Evolutionary conservation across 345 rosid genomes (phyloP).

Genomic region (Corchorus olitorius): DNA sequence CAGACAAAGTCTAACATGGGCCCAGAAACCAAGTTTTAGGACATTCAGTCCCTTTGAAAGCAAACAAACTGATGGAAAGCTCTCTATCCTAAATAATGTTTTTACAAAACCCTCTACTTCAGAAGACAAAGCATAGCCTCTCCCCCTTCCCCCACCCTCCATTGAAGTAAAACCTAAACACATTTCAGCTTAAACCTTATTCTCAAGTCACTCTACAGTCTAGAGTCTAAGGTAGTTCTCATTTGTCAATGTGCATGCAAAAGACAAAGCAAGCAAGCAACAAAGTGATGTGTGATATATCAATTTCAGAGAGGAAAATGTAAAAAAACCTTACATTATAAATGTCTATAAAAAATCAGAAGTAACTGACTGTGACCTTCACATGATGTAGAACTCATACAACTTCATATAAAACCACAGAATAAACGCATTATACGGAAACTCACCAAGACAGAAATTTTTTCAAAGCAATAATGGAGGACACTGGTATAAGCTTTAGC

Average conservation of each 20-base stretch:
- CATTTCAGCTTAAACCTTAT: neutral
- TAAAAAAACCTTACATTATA: neutral
- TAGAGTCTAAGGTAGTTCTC: neutral
- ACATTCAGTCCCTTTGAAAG: neutral
- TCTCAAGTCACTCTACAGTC: neutral
- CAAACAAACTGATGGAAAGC: neutral
- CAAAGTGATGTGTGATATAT: neutral
- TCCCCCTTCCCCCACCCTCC: neutral
- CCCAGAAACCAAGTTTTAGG: neutral
- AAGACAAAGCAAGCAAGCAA: neutral
- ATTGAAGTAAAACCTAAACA: too few relatives aligned
- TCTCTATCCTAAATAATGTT: neutral
- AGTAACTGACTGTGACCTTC: neutral
- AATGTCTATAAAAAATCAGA: neutral
- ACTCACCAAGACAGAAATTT: neutral
- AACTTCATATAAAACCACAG: neutral
- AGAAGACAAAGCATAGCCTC: neutral
- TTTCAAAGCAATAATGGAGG: neutral
- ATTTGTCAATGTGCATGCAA: neutral
- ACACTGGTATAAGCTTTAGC: neutral
- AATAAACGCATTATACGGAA: neutral
- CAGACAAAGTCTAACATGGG: neutral
- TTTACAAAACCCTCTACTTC: neutral
- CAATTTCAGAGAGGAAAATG: neutral
- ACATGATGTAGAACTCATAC: neutral